A percentile compares a stretch with the other conserved stretches of the same genome.
phyloP scores from a whole-genome alignment of 108 stramenopile species.

The Asterionellopsis glacialis region DNA sequence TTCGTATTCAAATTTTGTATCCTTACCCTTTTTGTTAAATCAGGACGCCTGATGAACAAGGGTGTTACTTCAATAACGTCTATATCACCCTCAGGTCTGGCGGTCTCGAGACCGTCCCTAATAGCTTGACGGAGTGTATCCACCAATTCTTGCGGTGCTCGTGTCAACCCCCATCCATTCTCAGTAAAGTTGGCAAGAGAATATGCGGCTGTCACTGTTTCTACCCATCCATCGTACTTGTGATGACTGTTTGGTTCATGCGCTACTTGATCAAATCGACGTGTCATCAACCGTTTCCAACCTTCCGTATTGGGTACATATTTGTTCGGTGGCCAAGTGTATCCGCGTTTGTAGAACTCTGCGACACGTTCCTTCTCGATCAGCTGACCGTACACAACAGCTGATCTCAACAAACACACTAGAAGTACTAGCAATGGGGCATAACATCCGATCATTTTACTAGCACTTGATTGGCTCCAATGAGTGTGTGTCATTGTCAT shows the following conservation, averaged over 20 bases:
- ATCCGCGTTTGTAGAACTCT: slow-evolving; percentile 45
- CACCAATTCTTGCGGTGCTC: slow-evolving; percentile 53
- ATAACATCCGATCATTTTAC: too few species aligned
- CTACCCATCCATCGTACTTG: slow-evolving; percentile 61
- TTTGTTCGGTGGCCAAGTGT: slow-evolving; percentile 63
- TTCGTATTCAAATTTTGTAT: too few species aligned
- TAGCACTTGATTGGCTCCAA: too few species aligned
- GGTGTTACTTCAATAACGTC: slow-evolving; percentile 40
- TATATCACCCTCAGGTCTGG: slow-evolving; percentile 26
- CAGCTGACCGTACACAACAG: too few species aligned
- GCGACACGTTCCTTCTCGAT: slow-evolving; percentile 41
- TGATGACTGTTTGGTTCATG: slow-evolving; percentile 30
- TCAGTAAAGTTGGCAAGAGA: slow-evolving; percentile 63
- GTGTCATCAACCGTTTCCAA: slow-evolving; percentile 49
- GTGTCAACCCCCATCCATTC: slow-evolving; percentile 63
- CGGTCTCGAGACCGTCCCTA: slow-evolving; percentile 24
- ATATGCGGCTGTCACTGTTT: slow-evolving; percentile 38
- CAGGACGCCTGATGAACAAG: slow-evolving; percentile 44
- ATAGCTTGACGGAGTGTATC: slow-evolving; percentile 43
- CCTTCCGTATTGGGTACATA: slow-evolving; percentile 55
- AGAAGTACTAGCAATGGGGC: too few species aligned
- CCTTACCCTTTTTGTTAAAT: slow-evolving; percentile 31
- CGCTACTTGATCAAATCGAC: slow-evolving; percentile 53
- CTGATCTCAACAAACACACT: too few species aligned
- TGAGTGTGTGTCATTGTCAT: too few species aligned